Evolutionary conservation across 2,329 filamentous ascomycete species (phyloP).

Genomic region (Diaporthe ampelina): DNA sequence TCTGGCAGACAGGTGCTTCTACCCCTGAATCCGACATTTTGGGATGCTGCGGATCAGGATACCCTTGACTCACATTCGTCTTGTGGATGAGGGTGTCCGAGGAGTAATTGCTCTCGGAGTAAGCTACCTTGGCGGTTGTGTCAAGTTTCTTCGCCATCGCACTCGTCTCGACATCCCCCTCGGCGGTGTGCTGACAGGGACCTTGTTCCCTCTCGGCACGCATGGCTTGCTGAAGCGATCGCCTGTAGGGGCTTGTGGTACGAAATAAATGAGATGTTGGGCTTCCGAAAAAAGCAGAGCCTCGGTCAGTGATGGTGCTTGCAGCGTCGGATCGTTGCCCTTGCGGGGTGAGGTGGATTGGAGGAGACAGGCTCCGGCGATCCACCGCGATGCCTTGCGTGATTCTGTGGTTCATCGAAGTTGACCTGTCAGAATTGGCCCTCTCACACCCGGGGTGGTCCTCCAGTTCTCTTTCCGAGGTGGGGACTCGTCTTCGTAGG

Average conservation of each 20-base stretch:
- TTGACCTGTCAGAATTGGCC: not conserved
- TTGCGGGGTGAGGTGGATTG: constrained; percentile 24
- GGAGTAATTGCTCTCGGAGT: constrained; percentile 67
- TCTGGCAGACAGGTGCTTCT: constrained; percentile 46
- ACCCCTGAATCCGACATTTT: constrained; percentile 34
- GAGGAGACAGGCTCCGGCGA: constrained; percentile 22
- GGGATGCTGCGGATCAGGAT: not conserved
- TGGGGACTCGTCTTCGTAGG: not conserved
- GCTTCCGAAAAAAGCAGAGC: constrained; percentile 67
- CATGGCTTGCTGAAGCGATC: constrained; percentile 63
- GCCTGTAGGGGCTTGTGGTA: constrained; percentile 68
- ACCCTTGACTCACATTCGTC: constrained; percentile 30
- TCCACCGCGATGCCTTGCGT: not conserved
- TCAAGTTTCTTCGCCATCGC: constrained; percentile 45
- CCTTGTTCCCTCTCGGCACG: constrained; percentile 48
- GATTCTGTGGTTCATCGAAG: not conserved
- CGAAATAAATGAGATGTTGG: constrained; percentile 66
- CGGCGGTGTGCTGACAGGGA: not conserved
- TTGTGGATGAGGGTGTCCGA: constrained; percentile 47
- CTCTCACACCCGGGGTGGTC: not conserved
- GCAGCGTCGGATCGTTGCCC: not conserved
- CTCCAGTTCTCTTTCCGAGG: not conserved
- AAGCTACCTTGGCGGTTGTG: constrained; percentile 53
- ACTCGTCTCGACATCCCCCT: constrained; percentile 26
- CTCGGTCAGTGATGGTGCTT: constrained; percentile 49